Evolutionary conservation across 2,329 filamentous ascomycete genomes (phyloP).

Genomic region (Ceratocystis smalleyi): DNA sequence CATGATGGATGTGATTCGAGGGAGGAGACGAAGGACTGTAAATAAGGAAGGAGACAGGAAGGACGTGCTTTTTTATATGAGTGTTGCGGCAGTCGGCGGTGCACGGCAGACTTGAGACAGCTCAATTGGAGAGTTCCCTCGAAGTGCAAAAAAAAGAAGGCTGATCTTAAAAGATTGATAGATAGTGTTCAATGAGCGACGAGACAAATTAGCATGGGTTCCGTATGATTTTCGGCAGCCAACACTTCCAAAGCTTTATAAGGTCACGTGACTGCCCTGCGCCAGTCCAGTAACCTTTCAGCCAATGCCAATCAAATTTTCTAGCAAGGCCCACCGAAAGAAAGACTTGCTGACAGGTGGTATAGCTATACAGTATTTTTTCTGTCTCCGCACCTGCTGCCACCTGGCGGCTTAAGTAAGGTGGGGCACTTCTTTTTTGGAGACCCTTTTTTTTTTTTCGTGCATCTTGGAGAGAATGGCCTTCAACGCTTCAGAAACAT

Average conservation of each 20-base stretch:
- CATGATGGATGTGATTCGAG: conserved; percentile 42
- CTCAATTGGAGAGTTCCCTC: conserved; percentile 27
- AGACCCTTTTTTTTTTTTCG: conserved; percentile 7
- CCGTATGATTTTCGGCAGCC: conserved; percentile 17
- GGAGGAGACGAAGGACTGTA: conserved; percentile 23
- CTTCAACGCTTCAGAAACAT: not conserved
- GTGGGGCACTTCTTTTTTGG: conserved; percentile 2
- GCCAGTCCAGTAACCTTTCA: conserved; percentile 17
- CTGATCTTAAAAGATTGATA: conserved; percentile 3
- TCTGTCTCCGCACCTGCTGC: not conserved
- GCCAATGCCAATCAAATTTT: conserved; percentile 17
- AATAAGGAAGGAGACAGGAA: conserved; percentile 26
- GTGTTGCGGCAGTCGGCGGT: conserved; percentile 7
- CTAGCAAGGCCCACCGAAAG: not conserved
- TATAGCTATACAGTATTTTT: no score
- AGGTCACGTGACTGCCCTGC: conserved; percentile 9
- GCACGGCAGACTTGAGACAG: conserved; percentile 4
- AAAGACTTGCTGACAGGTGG: not conserved
- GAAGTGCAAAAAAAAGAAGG: conserved; percentile 18
- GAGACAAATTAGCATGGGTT: conserved; percentile 16
- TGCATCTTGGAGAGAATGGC: not conserved
- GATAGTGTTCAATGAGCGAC: not conserved
- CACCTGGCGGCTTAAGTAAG: not conserved
- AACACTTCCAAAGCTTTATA: conserved; percentile 4
- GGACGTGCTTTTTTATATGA: conserved; percentile 19